Conservation (phyloP, 2,329 filamentous ascomycete genomes). For the Xylariaceae sp. region DNA sequence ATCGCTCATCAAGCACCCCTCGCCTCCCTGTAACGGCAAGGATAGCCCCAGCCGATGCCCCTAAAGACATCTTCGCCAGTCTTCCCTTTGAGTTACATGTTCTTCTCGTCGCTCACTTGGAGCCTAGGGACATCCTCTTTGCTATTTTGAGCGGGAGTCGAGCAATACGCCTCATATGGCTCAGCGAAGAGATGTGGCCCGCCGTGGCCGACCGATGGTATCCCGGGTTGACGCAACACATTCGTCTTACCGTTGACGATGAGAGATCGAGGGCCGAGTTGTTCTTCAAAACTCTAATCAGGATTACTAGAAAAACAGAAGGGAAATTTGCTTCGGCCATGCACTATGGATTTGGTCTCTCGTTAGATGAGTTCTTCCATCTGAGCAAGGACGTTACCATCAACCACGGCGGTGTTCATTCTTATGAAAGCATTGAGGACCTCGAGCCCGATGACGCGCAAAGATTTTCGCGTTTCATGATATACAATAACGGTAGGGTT, state of each 20-base stretch:
- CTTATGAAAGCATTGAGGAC: slow-evolving; percentile 21
- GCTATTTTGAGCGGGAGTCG: slow-evolving; percentile 21
- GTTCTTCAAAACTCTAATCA: slow-evolving; percentile 22
- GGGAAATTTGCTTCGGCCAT: slow-evolving; percentile 27
- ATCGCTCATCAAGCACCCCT: slow-evolving; percentile 7
- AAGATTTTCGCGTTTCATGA: slow-evolving; percentile 25
- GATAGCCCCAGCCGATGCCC: not conserved
- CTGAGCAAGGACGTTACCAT: slow-evolving; percentile 23
- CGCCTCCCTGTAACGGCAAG: slow-evolving; percentile 1
- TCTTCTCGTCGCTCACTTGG: slow-evolving; percentile 24
- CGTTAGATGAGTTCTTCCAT: slow-evolving; percentile 25
- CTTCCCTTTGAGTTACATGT: slow-evolving; percentile 30
- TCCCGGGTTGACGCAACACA: slow-evolving; percentile 24
- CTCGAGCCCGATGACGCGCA: slow-evolving; percentile 17
- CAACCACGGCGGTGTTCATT: slow-evolving; percentile 27
- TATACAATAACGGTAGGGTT: slow-evolving; percentile 27
- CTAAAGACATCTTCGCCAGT: slow-evolving; percentile 22
- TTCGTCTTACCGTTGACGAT: slow-evolving; percentile 14
- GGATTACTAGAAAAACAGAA: slow-evolving; percentile 18
- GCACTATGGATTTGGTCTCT: slow-evolving; percentile 25
- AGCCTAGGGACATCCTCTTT: slow-evolving; percentile 23
- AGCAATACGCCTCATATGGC: slow-evolving; percentile 23
- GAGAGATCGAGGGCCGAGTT: slow-evolving; percentile 16
- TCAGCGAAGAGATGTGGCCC: slow-evolving; percentile 30
- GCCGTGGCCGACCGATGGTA: slow-evolving; percentile 27